A percentile compares a stretch with the other conserved stretches of the same genome.
These are phyloP conservation scores for Aureoboletus auriporus DNA, from an alignment of 768 basidiomycete genomes.

Conservation along the genomic window DNA sequence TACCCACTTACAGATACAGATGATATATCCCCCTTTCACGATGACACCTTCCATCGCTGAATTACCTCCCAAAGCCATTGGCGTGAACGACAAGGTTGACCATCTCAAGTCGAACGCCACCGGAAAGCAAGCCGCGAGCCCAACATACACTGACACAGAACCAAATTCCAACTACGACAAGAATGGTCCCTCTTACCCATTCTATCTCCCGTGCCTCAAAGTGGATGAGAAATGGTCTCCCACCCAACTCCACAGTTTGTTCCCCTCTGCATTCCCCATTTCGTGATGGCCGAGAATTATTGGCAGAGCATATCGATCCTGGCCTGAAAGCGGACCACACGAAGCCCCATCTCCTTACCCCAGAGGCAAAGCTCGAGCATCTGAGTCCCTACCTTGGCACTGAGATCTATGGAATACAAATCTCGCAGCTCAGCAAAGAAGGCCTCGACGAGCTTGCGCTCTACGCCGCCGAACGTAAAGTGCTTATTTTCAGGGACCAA, in stretches of 20 bases:
- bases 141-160: background rate
- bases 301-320: conserved; percentile 40
- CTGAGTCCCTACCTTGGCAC: conserved; percentile 52
- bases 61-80: background rate
- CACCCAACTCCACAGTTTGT: conserved; percentile 31
- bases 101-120: conserved; percentile 6
- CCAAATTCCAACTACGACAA: background rate
- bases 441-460: conserved; percentile 54
- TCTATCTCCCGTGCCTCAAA: conserved; percentile 47
- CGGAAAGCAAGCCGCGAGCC: conserved; percentile 1
- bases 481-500: conserved; percentile 55
- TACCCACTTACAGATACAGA: too few relatives aligned
- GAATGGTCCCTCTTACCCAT: conserved; percentile 45
- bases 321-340: conserved; percentile 45
- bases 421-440: conserved; percentile 47
- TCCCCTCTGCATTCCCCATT: background rate
- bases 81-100: conserved; percentile 1
- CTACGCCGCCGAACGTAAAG: conserved; percentile 48
- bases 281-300: background rate
- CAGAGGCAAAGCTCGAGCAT: conserved; percentile 35
- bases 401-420: conserved; percentile 47
- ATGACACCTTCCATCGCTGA: conserved; percentile 17
- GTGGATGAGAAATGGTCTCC: conserved; percentile 47
- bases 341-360: conserved; percentile 47
- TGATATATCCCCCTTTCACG: background rate